Percentiles rank a stretch among this genome's conserved stretches.
Evolutionary conservation across 2,329 filamentous ascomycete genomes (phyloP).

Genomic region (Alternaria metachromatica): DNA sequence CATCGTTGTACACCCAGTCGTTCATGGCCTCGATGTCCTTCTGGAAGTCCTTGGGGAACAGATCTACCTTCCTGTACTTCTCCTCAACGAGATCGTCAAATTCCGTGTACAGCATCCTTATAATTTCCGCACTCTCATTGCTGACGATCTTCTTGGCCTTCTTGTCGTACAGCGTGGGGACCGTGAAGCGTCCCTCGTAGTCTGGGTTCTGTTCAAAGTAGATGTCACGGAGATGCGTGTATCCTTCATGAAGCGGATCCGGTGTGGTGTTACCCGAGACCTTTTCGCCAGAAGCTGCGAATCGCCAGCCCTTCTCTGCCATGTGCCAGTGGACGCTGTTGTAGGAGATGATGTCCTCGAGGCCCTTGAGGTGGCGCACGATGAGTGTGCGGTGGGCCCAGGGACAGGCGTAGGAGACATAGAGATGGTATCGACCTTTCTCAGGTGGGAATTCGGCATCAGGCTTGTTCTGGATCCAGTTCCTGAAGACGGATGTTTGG

Average conservation of each 20-base stretch:
- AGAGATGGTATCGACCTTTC: slow-evolving; percentile 91
- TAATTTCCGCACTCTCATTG: slow-evolving; percentile 92
- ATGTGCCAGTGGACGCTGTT: slow-evolving; percentile 96
- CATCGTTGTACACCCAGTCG: slow-evolving; percentile 60
- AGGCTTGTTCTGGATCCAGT: slow-evolving; percentile 75
- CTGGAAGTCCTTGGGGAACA: slow-evolving; percentile 54
- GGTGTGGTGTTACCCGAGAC: slow-evolving; percentile 62
- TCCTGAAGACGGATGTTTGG: slow-evolving; percentile 80
- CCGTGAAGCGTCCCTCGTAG: slow-evolving; percentile 82
- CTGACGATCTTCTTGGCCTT: slow-evolving; percentile 78
- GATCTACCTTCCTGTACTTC: slow-evolving; percentile 53
- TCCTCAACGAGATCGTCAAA: slow-evolving; percentile 69
- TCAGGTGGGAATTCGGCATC: slow-evolving; percentile 82
- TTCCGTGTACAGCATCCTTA: slow-evolving; percentile 84
- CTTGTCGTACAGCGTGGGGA: slow-evolving; percentile 85
- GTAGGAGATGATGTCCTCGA: slow-evolving; percentile 80
- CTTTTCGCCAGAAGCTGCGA: slow-evolving; percentile 70
- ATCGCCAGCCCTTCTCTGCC: slow-evolving; percentile 79
- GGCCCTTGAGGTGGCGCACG: slow-evolving; percentile 85
- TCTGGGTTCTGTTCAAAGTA: slow-evolving; percentile 78
- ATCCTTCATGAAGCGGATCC: slow-evolving; percentile 71
- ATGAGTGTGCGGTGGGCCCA: slow-evolving; percentile 93
- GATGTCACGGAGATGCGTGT: slow-evolving; percentile 76
- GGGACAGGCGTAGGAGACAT: slow-evolving; percentile 91
- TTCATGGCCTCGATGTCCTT: slow-evolving; percentile 58